phyloP scores from a whole-genome alignment of 768 basidiomycete species.

The Psilocybe azurescens region DNA sequence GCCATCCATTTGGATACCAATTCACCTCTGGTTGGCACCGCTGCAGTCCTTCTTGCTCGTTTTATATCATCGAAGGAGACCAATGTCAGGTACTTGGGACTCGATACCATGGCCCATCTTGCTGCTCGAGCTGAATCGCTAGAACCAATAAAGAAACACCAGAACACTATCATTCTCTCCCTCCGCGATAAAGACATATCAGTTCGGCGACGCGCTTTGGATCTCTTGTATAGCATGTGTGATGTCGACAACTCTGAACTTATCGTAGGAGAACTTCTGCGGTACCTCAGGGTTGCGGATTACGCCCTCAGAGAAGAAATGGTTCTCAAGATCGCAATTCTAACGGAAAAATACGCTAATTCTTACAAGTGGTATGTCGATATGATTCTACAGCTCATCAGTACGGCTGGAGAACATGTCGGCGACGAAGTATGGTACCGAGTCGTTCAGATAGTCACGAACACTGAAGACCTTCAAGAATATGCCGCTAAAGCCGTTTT shows the following conservation, averaged over 20 bases:
- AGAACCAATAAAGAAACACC: conserved; percentile 92
- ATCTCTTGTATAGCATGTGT: conserved; percentile 99
- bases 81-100: conserved; percentile 95
- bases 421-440: conserved; percentile 99
- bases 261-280: conserved; percentile 93
- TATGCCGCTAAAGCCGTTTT: conserved; percentile 95
- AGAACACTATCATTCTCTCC: conserved; percentile 92
- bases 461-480: conserved; percentile 96
- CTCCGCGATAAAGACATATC: conserved; percentile 98
- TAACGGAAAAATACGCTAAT: conserved; percentile 98
- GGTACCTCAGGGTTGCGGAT: conserved; percentile 95
- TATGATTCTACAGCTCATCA: conserved; percentile 94
- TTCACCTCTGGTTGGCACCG: conserved; percentile 85
- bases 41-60: conserved; percentile 89
- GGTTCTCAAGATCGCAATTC: conserved; percentile 97
- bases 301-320: conserved; percentile 97
- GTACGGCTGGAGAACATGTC: conserved; percentile 96
- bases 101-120: conserved; percentile 98
- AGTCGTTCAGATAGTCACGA: conserved; percentile 97
- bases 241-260: conserved; percentile 96
- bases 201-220: conserved; percentile 90
- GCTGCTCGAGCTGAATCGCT: conserved; percentile 93
- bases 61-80: conserved; percentile 99
- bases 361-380: conserved; percentile 99
- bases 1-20: conserved; percentile 95